Evolutionary conservation across 805 yeast genomes (phyloP).

Genomic region (Helenozyma baotianmanensis): DNA sequence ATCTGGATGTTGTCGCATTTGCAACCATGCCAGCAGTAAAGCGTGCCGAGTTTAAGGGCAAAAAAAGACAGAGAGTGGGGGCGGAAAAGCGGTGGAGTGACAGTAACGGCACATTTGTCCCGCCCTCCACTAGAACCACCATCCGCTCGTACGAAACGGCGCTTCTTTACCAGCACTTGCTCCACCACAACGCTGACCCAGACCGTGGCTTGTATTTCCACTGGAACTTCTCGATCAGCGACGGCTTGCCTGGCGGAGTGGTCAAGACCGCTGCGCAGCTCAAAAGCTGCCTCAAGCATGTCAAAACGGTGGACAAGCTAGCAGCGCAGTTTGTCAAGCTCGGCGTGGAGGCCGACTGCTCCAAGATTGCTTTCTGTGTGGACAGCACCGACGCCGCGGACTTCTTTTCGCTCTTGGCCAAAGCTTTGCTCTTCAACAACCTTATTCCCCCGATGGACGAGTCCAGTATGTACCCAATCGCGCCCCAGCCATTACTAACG

Average conservation of each 20-base stretch:
- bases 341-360: background rate
- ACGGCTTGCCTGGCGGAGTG: too few species aligned
- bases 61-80: too few species aligned
- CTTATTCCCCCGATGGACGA: background rate
- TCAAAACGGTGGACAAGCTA: too few species aligned
- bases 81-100: too few species aligned
- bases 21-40: too few species aligned
- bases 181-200: slow-evolving; percentile 1
- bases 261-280: slow-evolving; percentile 1
- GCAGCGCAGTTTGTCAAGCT: too few species aligned
- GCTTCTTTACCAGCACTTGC: slow-evolving; percentile 2
- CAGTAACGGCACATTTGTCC: too few species aligned
- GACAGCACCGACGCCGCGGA: background rate
- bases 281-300: background rate
- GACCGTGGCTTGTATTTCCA: slow-evolving; percentile 5
- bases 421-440: slow-evolving; percentile 1
- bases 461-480: too few species aligned
- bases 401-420: slow-evolving; percentile 2
- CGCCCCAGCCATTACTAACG: slow-evolving; percentile 3
- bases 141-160: background rate
- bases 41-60: too few species aligned
- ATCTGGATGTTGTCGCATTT: too few species aligned
- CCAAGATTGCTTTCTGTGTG: slow-evolving; percentile 7
- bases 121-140: slow-evolving; percentile 1
- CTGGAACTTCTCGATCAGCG: slow-evolving; percentile 7